phyloP scores from a whole-genome alignment of 306 rosid species.

The Cicer chorassanicum region DNA sequence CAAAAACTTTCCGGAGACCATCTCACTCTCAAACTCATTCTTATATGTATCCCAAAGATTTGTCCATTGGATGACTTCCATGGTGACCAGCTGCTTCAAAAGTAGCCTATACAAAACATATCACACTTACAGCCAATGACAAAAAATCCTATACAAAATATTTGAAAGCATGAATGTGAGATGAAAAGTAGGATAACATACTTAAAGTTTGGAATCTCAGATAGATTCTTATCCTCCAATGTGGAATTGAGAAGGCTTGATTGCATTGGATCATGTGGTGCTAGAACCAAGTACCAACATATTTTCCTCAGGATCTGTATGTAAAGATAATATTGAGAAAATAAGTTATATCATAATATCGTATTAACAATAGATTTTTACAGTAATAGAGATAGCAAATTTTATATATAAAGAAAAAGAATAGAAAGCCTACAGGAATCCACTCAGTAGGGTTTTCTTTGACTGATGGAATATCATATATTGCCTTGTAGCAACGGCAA shows the following conservation, averaged over 20 bases:
- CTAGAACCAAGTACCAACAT: constrained; percentile 84
- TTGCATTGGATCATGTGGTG: constrained; percentile 91
- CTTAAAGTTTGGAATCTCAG: constrained; percentile 81
- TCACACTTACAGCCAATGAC: constrained; percentile 20
- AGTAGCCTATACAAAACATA: constrained; percentile 57
- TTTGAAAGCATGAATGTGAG: neutral
- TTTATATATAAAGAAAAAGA: neutral
- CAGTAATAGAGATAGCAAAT: neutral
- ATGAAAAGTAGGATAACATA: constrained; percentile 30
- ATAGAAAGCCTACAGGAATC: constrained; percentile 61
- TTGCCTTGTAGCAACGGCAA: constrained; percentile 86
- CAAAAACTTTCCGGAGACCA: constrained; percentile 71
- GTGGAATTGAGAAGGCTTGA: constrained; percentile 93
- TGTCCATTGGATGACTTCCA: constrained; percentile 96
- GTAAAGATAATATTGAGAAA: constrained; percentile 30
- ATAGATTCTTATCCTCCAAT: constrained; percentile 85
- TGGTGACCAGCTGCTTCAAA: constrained; percentile 83
- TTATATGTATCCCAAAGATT: constrained; percentile 77
- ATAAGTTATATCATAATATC: neutral
- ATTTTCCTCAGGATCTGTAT: constrained; percentile 81
- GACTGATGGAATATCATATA: constrained; percentile 82
- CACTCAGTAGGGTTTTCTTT: constrained; percentile 74
- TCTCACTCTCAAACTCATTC: constrained; percentile 80
- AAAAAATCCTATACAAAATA: constrained; percentile 28
- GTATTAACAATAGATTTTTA: neutral